A percentile compares a stretch with the other conserved stretches of the same genome.
Evolutionary conservation across 2,329 filamentous ascomycete genomes (phyloP).

Genomic region (Cladophialophora carrionii): DNA sequence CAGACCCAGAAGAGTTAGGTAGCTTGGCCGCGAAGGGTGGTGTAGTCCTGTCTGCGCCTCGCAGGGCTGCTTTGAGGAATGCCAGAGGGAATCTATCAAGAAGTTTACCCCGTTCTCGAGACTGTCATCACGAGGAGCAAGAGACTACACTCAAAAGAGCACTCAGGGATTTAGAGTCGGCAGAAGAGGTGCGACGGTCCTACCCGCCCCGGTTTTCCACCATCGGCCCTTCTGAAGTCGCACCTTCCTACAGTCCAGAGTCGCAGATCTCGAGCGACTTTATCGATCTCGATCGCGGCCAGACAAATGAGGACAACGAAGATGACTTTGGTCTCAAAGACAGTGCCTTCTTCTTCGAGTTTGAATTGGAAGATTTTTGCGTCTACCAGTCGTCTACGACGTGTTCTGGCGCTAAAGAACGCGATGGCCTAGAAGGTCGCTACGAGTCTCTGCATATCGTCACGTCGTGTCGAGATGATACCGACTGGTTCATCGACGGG

Average conservation of each 20-base stretch:
- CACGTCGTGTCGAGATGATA: background rate
- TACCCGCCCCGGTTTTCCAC: slow-evolving; percentile 19
- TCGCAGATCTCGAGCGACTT: slow-evolving; percentile 5
- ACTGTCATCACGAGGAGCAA: background rate
- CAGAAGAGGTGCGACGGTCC: slow-evolving; percentile 11
- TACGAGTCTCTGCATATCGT: slow-evolving; percentile 45
- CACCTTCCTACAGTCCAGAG: background rate
- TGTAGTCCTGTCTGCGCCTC: background rate
- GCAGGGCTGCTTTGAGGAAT: background rate
- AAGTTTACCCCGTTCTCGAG: background rate
- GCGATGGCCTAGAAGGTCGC: slow-evolving; percentile 37
- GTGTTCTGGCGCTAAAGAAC: slow-evolving; percentile 51
- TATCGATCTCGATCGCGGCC: slow-evolving; percentile 6
- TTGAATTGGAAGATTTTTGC: slow-evolving; percentile 61
- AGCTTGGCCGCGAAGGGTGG: background rate
- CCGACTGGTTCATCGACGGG: slow-evolving; percentile 59
- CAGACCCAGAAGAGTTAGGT: background rate
- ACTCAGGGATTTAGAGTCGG: slow-evolving; percentile 9
- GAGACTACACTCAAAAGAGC: background rate
- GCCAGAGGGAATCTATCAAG: no score
- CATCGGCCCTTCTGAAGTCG: background rate
- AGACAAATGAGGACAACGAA: background rate
- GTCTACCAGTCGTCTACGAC: slow-evolving; percentile 63
- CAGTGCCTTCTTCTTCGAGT: slow-evolving; percentile 44
- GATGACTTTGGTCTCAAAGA: background rate